These are phyloP conservation scores for Rhizophagus clarus DNA, from an alignment of 192 early-diverging fungal genomes.

Conservation along the genomic window DNA sequence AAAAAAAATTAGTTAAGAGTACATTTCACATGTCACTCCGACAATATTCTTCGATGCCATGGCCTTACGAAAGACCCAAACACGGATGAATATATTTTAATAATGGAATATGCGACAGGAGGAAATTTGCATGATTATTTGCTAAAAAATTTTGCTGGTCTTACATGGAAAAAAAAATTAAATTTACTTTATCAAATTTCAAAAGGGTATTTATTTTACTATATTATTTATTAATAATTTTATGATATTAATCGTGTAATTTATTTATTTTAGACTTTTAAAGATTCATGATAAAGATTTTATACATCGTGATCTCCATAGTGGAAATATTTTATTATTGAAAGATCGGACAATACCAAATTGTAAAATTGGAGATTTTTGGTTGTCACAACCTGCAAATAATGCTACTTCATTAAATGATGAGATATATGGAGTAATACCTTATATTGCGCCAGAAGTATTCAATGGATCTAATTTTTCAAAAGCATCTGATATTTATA, in stretches of 20 bases:
- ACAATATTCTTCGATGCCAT: background rate
- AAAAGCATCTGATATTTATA: too few species aligned
- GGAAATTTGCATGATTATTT: constrained; percentile 15
- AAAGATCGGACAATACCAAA: too few species aligned
- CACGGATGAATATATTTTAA: background rate
- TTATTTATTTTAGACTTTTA: background rate
- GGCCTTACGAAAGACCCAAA: constrained; percentile 1
- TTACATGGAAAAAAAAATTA: background rate
- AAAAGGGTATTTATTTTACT: background rate
- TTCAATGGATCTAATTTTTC: too few species aligned
- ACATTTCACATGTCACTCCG: background rate
- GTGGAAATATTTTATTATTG: background rate
- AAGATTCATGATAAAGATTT: background rate
- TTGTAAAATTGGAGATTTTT: background rate
- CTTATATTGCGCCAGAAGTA: too few species aligned
- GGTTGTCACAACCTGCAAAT: background rate
- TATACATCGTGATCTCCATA: constrained; percentile 18
- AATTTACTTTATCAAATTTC: background rate
- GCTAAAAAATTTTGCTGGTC: background rate
- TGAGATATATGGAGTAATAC: too few species aligned
- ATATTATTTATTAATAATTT: background rate
- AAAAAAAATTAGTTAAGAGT: too few species aligned
- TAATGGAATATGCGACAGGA: constrained; percentile 14
- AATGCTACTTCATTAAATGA: background rate
- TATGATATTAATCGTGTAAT: too few species aligned